A percentile compares a stretch with the other conserved stretches of the same genome.
Evolutionary conservation across 1,284 basidiomycete genomes (phyloP).

Genomic region (Pseudozyma thailandica): DNA sequence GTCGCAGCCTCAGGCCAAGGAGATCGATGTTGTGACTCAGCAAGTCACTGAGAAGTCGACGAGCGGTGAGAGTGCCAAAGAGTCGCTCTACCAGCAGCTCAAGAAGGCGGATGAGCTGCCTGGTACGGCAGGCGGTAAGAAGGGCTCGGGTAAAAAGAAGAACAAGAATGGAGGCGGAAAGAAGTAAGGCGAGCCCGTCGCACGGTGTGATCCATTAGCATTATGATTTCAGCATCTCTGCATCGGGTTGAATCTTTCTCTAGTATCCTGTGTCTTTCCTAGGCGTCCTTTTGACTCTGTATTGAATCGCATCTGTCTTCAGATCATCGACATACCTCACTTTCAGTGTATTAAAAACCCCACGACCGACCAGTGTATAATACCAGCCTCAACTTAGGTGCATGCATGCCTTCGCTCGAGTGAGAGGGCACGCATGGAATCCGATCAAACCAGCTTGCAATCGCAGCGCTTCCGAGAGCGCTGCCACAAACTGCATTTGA

Average conservation of each 20-base stretch:
- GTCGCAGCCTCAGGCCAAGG: conserved; percentile 25
- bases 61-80: conserved; percentile 10
- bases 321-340: neutral
- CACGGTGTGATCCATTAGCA: no score
- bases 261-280: neutral
- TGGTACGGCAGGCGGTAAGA: conserved; percentile 9
- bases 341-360: neutral
- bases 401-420: no score
- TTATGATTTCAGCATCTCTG: no score
- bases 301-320: neutral
- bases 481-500: no score
- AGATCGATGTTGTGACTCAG: conserved; percentile 43
- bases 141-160: conserved; percentile 33
- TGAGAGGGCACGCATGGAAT: no score
- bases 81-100: conserved; percentile 43
- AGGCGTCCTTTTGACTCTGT: neutral
- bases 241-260: no score
- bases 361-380: no score
- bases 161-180: conserved; percentile 9
- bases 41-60: conserved; percentile 25
- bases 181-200: conserved; percentile 10
- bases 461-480: no score
- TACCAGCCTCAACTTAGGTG: no score
- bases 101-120: conserved; percentile 47
- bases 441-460: no score